Percentiles rank a stretch among this genome's conserved stretches.
Evolutionary conservation across 2,329 filamentous ascomycete species (phyloP).

Genomic region (Sarocladium oryzae): DNA sequence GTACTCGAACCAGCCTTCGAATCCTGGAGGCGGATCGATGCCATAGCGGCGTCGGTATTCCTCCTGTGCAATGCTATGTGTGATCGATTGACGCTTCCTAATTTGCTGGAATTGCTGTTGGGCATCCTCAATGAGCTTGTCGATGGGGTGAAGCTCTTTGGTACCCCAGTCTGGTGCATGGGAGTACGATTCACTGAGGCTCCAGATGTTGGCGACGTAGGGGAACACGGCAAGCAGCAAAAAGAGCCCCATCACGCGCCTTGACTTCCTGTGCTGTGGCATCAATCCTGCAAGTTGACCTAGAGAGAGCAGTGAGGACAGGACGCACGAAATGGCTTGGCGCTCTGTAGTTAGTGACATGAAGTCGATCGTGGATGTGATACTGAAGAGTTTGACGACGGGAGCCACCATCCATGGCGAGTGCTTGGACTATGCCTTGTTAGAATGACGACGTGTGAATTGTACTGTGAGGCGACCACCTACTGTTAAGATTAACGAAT

Average conservation of each 20-base stretch:
- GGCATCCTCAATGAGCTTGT: constrained; percentile 23
- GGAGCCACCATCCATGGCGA: constrained; percentile 26
- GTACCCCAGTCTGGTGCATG: constrained; percentile 10
- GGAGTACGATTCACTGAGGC: constrained; percentile 17
- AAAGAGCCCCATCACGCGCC: constrained; percentile 23
- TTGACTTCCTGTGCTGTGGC: constrained; percentile 23
- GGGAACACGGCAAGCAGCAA: constrained; percentile 23
- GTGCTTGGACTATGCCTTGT: constrained; percentile 19
- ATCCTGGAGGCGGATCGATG: constrained; percentile 37
- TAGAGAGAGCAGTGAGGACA: constrained; percentile 24
- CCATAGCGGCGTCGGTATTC: constrained; percentile 40
- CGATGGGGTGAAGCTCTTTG: constrained; percentile 27
- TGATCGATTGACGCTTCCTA: constrained; percentile 30
- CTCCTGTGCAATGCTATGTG: constrained; percentile 23
- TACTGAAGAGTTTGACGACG: constrained; percentile 23
- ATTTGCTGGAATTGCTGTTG: constrained; percentile 23
- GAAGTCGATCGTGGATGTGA: constrained; percentile 23
- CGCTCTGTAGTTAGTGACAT: constrained; percentile 20
- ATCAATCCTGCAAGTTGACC: constrained; percentile 24
- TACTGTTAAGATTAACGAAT: constrained; percentile 26
- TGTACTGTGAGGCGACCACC: constrained; percentile 8
- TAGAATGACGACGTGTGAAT: too few relatives aligned
- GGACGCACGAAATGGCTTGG: constrained; percentile 20
- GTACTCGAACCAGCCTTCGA: constrained; percentile 38
- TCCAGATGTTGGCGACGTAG: constrained; percentile 21